Evolutionary conservation across 2,329 filamentous ascomycete genomes (phyloP).

Genomic region (Fonsecaea nubica): DNA sequence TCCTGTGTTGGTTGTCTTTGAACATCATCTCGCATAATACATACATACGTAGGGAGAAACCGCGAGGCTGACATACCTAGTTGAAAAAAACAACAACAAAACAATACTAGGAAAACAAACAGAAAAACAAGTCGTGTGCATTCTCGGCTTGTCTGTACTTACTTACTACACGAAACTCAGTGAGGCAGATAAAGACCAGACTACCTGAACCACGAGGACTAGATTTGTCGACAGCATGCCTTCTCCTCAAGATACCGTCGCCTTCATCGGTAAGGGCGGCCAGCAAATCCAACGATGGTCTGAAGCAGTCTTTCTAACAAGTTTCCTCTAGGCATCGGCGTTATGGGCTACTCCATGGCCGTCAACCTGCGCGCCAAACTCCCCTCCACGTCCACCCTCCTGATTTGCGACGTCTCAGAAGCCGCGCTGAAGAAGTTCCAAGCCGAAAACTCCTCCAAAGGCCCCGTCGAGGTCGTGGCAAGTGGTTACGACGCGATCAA

Average conservation of each 20-base stretch:
- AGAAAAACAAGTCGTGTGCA: background rate
- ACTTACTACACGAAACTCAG: background rate
- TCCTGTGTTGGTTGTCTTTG: background rate
- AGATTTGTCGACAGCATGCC: conserved; percentile 4
- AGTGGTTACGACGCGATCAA: conserved; percentile 50
- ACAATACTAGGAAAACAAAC: background rate
- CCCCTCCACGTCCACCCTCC: conserved; percentile 42
- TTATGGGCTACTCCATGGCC: conserved; percentile 54
- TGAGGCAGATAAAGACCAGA: background rate
- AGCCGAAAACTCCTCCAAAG: conserved; percentile 45
- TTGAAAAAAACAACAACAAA: background rate
- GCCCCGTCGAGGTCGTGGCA: conserved; percentile 46
- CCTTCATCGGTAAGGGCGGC: conserved; percentile 35
- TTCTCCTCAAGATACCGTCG: conserved; percentile 30
- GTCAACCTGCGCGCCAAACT: conserved; percentile 50
- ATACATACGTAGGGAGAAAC: background rate
- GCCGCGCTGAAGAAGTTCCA: conserved; percentile 49
- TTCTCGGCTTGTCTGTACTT: background rate
- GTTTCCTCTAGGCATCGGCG: conserved; percentile 44
- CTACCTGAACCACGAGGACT: background rate
- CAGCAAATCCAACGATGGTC: background rate
- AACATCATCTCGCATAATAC: background rate
- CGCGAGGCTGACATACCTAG: conserved; percentile 1
- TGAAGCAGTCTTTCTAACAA: background rate
- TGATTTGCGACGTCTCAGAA: conserved; percentile 50